phyloP scores from a whole-genome alignment of 495 filamentous ascomycete genomes.

The Neurospora tetraspora region DNA sequence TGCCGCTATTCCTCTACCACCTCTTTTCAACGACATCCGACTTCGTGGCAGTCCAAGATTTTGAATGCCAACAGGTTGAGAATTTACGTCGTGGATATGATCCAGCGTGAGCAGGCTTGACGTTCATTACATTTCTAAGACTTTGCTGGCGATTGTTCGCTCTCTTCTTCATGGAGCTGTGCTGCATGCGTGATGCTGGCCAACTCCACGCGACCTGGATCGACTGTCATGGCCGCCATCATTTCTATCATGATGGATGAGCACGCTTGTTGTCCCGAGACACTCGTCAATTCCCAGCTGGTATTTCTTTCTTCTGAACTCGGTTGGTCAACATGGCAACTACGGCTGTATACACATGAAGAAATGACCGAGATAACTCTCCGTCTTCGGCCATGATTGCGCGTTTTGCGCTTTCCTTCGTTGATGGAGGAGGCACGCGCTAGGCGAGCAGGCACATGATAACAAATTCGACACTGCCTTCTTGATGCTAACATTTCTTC shows the following conservation, averaged over 20 bases:
- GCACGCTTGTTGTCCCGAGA: background rate
- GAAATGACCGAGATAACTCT: background rate
- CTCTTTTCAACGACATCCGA: background rate
- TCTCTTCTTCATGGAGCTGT: background rate
- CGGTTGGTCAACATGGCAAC: background rate
- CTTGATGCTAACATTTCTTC: background rate
- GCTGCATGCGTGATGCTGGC: background rate
- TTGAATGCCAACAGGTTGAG: background rate
- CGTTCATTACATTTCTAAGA: background rate
- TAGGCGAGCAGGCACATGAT: background rate
- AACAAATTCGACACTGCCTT: background rate
- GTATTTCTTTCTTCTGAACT: background rate
- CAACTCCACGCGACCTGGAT: background rate
- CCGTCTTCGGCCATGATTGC: background rate
- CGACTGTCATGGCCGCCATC: background rate
- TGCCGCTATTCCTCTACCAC: background rate
- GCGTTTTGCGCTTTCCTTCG: background rate
- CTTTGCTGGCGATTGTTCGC: background rate
- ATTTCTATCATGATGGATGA: background rate
- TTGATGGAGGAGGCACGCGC: background rate
- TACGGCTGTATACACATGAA: background rate
- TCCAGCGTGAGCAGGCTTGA: background rate
- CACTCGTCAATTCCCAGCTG: background rate
- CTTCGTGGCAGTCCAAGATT: background rate
- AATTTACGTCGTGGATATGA: background rate